Base-by-base conservation (phyloP, 2,329 filamentous ascomycete species). In the Fusarium globosum region DNA sequence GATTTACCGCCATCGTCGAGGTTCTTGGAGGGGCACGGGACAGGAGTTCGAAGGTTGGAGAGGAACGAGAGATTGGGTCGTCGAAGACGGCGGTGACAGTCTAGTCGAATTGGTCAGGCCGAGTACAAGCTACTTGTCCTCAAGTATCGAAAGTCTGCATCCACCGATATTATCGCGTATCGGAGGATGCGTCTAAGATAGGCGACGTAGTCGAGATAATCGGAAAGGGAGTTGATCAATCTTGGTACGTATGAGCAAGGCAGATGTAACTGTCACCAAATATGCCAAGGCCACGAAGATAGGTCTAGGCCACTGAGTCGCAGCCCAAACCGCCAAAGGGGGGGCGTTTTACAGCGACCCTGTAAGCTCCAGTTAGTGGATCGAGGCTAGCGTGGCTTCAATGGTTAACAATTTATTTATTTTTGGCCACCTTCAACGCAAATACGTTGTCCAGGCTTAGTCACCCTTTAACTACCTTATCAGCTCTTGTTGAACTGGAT, bases 1-100 rank as follows among this genome's bases (percentile, higher is more conserved):
- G 93, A 86, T 96, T 98, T 83, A 98, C 96, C 81, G 96, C 96
- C 94, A 97, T 97, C 79, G 80, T 86, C 70, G 71, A 74, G 72
- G 74, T 61, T 64, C 59, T 66, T 76, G 77, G 78, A 76, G 76
- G 75, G 79, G 71, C 55, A 77, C 63, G 63, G 70, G 62, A 61
- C 39, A 51, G 52, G 55, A 58, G 53, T 43, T 65, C 23, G 38
- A 41, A 59, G 61, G 35, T 51, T 45, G 49, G 49, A 60, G 51
- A 64, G 46, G 23, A 48, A 69, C 26, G 67, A 51, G 60, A 45
- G 43, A 55, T 72, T 30, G 61, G 28, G 56, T 65, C 33, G 42
- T 59, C 43, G 33, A 59, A 59, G 67, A 62, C 62, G 61, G 72
- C 76, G 75, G 75, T 78, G 76, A 77, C 75, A 62, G 55, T 57